Evolutionary conservation across 1,139 yeast species (phyloP), one percentile per base, ranked within the genome.

Genomic region (Pichia sp.): DNA sequence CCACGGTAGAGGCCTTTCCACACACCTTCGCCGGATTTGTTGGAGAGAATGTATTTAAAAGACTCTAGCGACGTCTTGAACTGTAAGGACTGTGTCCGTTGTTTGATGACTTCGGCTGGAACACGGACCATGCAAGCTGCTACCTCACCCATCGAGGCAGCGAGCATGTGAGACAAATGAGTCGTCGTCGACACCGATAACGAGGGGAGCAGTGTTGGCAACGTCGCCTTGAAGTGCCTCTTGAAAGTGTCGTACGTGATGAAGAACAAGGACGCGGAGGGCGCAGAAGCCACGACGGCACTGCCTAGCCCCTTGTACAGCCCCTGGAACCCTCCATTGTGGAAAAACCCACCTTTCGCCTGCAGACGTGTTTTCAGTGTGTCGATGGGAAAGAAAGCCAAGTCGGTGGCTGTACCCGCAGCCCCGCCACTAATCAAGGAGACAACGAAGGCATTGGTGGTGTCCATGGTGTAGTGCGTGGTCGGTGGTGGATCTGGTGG

Each of bases 51-150:
- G 50, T 77, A 70, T 64, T 78, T 79, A 60, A 92, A 79, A 3
- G 95, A 83, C 66, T 81, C 83, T 57, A 83, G 76, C 0, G 96
- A 84, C 0, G 86, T 75, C 48, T 72, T 72, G 30, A 78, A 75
- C 54, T 79, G 79, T 41, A 81, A 78, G 0, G 97, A 87, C 69
- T 93, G 99, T 0, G 98, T 88, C 56, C 98, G 77, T 71, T 93
- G 99, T 70, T 95, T 93, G 65, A 93, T 83, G 40, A 93, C 96
- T 67, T 93, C 99, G 0, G 96, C 96, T 0, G 99, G 99, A 0
- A 95, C 99, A 56, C 99, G 77, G 1, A 93, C 95, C 55, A 87
- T 71, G 67, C 99, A 93, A 0, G 99, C 99, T 1, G 95, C 87
- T 9, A 92, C 75, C 68, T 93, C 99, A 51, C 99, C 99, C 34